Evolutionary conservation across 495 filamentous ascomycete species (phyloP), one percentile per base, ranked within the genome.

Genomic region (Lineolata rhizophorae): DNA sequence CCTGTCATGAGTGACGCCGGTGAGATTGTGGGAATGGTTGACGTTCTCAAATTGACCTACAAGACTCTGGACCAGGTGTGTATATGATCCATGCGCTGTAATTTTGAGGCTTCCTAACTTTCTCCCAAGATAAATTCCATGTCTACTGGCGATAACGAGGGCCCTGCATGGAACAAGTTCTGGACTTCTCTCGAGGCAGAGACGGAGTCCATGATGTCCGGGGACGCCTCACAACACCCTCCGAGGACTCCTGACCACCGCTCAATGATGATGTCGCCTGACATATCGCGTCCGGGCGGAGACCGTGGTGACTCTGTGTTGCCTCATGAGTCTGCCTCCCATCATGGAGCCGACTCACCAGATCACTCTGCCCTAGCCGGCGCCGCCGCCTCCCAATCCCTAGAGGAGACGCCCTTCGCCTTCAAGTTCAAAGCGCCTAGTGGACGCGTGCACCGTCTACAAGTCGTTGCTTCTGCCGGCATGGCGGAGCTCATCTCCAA

Each of bases 401-500:
- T 63, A 0, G 70, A 75, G 46, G 77, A 82, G 33, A 49, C 60
- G 8, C 79, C 87, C 0, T 99, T 95, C 56, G 67, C 84, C 16
- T 95, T 99, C 70, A 99, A 99, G 52, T 99, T 99, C 67, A 95
- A 99, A 58, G 84, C 87, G 3, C 87, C 90, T 11, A 87, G 80
- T 49, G 87, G 90, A 26, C 77, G 87, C 25, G 83, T 95, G 17
- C 90, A 95, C 53, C 70, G 90, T 24, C 60, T 95, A 5, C 87
- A 93, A 46, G 73, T 94, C 3, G 55, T 72, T 38, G 72, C 82
- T 8, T 64, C 74, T 25, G 67, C 74, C 29, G 87, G 87, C 34
- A 67, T 99, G 37, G 68, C 61, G 22, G 75, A 87, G 27, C 67
- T 99, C 22, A 72, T 95, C 20, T 53, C 64, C 17, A 71, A 62